Conservation (phyloP, 495 filamentous ascomycete species). For the Amorphotheca resinae region DNA sequence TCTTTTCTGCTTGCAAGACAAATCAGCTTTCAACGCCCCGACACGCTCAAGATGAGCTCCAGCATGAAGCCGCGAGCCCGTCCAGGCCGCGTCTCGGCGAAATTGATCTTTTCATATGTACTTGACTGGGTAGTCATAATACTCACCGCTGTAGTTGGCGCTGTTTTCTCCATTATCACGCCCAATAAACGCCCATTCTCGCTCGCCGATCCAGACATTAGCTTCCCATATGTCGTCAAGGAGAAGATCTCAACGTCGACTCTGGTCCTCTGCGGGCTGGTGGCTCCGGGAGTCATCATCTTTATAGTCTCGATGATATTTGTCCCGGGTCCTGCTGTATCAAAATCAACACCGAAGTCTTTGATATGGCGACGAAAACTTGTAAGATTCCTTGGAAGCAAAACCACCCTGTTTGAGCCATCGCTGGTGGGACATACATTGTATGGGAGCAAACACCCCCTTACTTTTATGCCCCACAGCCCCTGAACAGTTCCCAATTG, state of each 20-base stretch:
- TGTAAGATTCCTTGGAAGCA: not conserved
- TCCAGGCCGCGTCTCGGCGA: constrained; percentile 14
- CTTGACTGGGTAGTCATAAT: constrained; percentile 57
- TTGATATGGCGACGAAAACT: constrained; percentile 60
- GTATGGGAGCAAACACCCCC: no score
- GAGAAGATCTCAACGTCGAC: constrained; percentile 56
- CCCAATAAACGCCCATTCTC: constrained; percentile 45
- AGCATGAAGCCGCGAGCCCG: no score
- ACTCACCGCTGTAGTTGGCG: constrained; percentile 21
- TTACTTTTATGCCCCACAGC: no score
- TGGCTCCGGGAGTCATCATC: constrained; percentile 53
- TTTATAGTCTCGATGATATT: constrained; percentile 59
- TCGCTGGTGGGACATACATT: no score
- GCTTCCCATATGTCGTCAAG: constrained; percentile 61
- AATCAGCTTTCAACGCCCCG: no score
- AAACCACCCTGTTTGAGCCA: no score
- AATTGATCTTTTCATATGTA: constrained; percentile 34
- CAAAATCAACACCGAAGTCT: constrained; percentile 48
- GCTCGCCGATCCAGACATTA: constrained; percentile 38
- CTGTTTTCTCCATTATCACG: constrained; percentile 34
- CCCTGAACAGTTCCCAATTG: no score
- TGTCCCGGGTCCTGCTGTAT: constrained; percentile 49
- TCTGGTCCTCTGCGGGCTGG: constrained; percentile 42
- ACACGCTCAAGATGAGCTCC: no score
- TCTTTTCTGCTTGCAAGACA: no score